phyloP scores from a whole-genome alignment of 2,329 filamentous ascomycete genomes.

The Colletotrichum euphorbiae region DNA sequence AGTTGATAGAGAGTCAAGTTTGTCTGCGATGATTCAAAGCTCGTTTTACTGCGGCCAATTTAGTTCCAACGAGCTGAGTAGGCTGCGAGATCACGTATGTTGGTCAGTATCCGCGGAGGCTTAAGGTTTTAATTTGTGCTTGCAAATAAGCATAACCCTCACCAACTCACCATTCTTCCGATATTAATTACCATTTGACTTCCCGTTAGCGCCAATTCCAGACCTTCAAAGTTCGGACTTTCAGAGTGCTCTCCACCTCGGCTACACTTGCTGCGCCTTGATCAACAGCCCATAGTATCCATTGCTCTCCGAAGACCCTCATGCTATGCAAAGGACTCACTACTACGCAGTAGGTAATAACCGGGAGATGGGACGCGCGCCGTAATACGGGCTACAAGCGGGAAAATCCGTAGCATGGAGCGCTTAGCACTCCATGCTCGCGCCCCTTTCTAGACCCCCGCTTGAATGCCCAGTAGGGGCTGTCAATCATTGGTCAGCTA shows the following conservation, averaged over 20 bases:
- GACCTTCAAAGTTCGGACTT: conserved; percentile 1
- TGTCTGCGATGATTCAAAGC: too few relatives aligned
- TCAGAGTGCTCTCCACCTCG: conserved; percentile 4
- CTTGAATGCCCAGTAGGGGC: neutral
- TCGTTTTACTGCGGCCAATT: too few relatives aligned
- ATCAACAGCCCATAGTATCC: neutral
- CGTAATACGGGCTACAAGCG: neutral
- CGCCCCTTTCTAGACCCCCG: neutral
- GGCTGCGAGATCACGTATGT: too few relatives aligned
- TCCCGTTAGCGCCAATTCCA: neutral
- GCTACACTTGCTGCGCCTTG: conserved; percentile 9
- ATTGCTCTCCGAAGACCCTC: neutral
- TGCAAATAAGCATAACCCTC: conserved; percentile 27
- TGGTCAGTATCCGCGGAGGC: neutral
- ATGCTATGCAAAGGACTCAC: too few relatives aligned
- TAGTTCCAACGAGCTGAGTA: too few relatives aligned
- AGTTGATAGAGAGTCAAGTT: too few relatives aligned
- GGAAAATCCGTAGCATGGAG: neutral
- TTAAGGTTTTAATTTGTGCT: neutral
- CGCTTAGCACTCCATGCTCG: neutral
- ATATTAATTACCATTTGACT: neutral
- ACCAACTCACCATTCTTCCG: neutral
- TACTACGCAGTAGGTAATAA: too few relatives aligned
- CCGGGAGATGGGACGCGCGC: too few relatives aligned
- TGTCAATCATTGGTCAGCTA: neutral